Evolutionary conservation across 2,329 filamentous ascomycete genomes (phyloP).

Genomic region (Fusarium multiceps): DNA sequence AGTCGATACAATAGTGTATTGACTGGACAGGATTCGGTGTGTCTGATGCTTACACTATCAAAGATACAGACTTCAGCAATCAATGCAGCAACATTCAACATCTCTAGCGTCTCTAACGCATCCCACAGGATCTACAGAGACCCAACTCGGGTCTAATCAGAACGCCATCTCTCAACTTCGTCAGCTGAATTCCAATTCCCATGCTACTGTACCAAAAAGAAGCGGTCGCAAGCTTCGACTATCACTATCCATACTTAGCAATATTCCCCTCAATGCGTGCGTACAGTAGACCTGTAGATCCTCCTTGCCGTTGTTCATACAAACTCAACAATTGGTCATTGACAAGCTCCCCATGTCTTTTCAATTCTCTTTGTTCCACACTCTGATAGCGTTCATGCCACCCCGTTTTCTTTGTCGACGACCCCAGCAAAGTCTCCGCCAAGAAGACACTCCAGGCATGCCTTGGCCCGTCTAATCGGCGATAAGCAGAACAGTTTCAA

Average conservation of each 20-base stretch:
- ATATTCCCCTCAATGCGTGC: slow-evolving; percentile 10
- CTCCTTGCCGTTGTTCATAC: background rate
- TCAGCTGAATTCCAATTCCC: slow-evolving; percentile 19
- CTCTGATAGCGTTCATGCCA: slow-evolving; percentile 19
- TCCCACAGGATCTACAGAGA: slow-evolving; percentile 8
- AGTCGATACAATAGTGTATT: background rate
- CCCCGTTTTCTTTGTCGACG: slow-evolving; percentile 13
- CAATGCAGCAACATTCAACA: background rate
- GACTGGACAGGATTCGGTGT: background rate
- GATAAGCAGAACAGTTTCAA: slow-evolving; percentile 20
- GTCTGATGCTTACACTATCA: background rate
- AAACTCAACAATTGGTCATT: slow-evolving; percentile 16
- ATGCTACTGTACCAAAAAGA: slow-evolving; percentile 3
- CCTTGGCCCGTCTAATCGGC: slow-evolving; percentile 20
- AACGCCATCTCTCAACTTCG: slow-evolving; percentile 19
- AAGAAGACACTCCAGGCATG: slow-evolving; percentile 14
- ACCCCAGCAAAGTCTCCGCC: slow-evolving; percentile 20
- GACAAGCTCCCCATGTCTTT: slow-evolving; percentile 7
- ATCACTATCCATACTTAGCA: background rate
- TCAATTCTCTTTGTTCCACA: slow-evolving; percentile 27
- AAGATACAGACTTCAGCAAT: background rate
- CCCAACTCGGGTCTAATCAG: slow-evolving; percentile 1
- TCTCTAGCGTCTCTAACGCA: slow-evolving; percentile 6
- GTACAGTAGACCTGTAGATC: slow-evolving; percentile 27
- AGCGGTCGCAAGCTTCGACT: slow-evolving; percentile 17